Evolutionary conservation across 2,329 filamentous ascomycete genomes (phyloP), one percentile per base, ranked within the genome.

Genomic region (Penicillium sp.): DNA sequence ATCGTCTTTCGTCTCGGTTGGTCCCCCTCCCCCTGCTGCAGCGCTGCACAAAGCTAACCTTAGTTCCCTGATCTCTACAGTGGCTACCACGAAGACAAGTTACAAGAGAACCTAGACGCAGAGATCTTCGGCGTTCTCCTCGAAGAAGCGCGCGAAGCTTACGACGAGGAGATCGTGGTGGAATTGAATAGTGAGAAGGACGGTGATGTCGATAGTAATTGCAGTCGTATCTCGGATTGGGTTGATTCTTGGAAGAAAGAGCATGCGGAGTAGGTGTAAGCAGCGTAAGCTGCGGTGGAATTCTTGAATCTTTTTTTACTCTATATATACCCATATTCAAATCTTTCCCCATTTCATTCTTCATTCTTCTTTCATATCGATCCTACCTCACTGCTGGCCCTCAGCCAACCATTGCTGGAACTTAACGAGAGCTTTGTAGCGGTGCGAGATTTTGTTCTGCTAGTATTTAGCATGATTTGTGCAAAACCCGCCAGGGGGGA

Each of bases 51-150:
- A 9, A n/a, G 29, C 42, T 36, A 52, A 53, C 10, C 51, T 19
- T 26, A 50, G 21, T 51, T 18, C 7, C 19, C 18, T 37, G 18
- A 7, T 19, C 6, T 23, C 8, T 48, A 2, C 43, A 90, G 89
- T 62, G 89, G 91, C 58, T 97, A 97, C 73, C 82, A 85, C 58
- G 90, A 94, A 69, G 82, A 83, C 59, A 99, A 99, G 74, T 79
- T 99, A 39, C 90, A 97, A 73, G 94, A 97, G 74, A 99, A 99
- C 70, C 79, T 99, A 56, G 94, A 99, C 74, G 89, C 91, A 26
- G 94, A 99, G 78, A 97, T 99, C 70, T 97, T 99, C 87, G 89
- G 96, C 69, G 91, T 97, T 23, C 78, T 99, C 52, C 79, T 96
- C 18, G 88, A 96, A 63, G 94, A 99, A 78, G 94, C 94, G 28